A percentile compares a stretch with the other conserved stretches of the same genome.
phyloP scores from a whole-genome alignment of 1,284 basidiomycete species.

The Ustilago sp. region DNA sequence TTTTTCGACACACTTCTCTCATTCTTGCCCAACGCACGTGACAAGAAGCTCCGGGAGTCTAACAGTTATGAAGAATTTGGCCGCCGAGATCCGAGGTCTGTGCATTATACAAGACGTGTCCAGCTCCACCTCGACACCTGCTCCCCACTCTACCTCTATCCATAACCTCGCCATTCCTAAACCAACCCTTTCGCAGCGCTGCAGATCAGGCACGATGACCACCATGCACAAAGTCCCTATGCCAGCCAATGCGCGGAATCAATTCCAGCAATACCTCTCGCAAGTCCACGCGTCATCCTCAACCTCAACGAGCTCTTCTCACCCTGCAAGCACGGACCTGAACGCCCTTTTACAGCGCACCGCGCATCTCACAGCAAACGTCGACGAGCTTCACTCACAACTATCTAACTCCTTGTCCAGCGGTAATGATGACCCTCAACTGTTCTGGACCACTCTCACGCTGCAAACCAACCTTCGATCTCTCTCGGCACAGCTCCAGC shows the following conservation, averaged over 20 bases:
- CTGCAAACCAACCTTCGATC: slow-evolving; percentile 32
- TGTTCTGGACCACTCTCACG: slow-evolving; percentile 40
- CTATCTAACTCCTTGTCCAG: neutral
- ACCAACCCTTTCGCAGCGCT: neutral
- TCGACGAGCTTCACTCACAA: slow-evolving; percentile 19
- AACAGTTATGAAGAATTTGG: neutral
- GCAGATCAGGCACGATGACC: neutral
- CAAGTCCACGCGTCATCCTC: slow-evolving; percentile 11
- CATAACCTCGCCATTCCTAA: neutral
- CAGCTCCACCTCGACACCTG: slow-evolving; percentile 13
- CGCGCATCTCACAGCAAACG: slow-evolving; percentile 3
- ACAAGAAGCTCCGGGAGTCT: neutral
- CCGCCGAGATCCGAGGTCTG: slow-evolving; percentile 19
- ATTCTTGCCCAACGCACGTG: slow-evolving; percentile 5
- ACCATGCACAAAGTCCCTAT: slow-evolving; percentile 9
- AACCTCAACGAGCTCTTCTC: slow-evolving; percentile 6
- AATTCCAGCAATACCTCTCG: slow-evolving; percentile 34
- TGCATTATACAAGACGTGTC: neutral
- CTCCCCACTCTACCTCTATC: neutral
- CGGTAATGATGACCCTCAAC: slow-evolving; percentile 19
- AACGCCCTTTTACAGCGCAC: slow-evolving; percentile 15
- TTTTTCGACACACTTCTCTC: neutral
- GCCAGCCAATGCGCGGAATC: slow-evolving; percentile 21
- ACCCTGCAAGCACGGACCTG: slow-evolving; percentile 1
- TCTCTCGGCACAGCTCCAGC: slow-evolving; percentile 16